Percentiles rank a stretch among this genome's conserved stretches.
Evolutionary conservation across 768 basidiomycete genomes (phyloP).

Genomic region (Hydnum rufescens): DNA sequence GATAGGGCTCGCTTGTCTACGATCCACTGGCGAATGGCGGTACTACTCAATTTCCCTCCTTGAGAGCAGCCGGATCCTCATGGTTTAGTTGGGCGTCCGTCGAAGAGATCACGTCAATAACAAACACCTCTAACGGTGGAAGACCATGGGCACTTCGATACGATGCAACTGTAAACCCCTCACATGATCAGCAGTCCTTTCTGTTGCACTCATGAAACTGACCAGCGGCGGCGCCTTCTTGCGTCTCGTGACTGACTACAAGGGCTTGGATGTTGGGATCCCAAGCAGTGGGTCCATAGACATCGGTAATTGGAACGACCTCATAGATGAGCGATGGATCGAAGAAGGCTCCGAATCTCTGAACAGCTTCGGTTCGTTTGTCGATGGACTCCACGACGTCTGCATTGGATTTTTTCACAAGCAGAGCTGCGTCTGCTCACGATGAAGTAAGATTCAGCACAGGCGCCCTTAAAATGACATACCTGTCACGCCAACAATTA

Average conservation of each 20-base stretch:
- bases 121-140: slow-evolving; percentile 40
- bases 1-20: too few relatives aligned
- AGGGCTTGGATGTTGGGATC: slow-evolving; percentile 81
- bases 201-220: slow-evolving; percentile 17
- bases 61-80: slow-evolving; percentile 47
- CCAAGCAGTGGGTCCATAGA: slow-evolving; percentile 78
- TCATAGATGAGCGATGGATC: slow-evolving; percentile 44
- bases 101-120: slow-evolving; percentile 81
- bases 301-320: slow-evolving; percentile 57
- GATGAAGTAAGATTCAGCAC: not conserved
- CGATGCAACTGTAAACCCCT: slow-evolving; percentile 32
- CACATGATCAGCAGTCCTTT: not conserved
- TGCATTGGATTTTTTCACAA: slow-evolving; percentile 49
- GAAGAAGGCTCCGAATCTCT: slow-evolving; percentile 52
- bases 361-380: slow-evolving; percentile 34
- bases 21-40: slow-evolving; percentile 82
- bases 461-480: not conserved
- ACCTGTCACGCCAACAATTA: slow-evolving; percentile 86
- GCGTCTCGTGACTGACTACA: slow-evolving; percentile 80
- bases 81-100: slow-evolving; percentile 36
- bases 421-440: slow-evolving; percentile 40
- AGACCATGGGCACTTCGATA: slow-evolving; percentile 36
- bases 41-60: slow-evolving; percentile 84
- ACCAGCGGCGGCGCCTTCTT: slow-evolving; percentile 57
- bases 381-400: slow-evolving; percentile 44